A percentile compares a stretch with the other conserved stretches of the same genome.
Conservation (phyloP, 139 green algal genomes). For the Tetradesmus obliquus region DNA sequence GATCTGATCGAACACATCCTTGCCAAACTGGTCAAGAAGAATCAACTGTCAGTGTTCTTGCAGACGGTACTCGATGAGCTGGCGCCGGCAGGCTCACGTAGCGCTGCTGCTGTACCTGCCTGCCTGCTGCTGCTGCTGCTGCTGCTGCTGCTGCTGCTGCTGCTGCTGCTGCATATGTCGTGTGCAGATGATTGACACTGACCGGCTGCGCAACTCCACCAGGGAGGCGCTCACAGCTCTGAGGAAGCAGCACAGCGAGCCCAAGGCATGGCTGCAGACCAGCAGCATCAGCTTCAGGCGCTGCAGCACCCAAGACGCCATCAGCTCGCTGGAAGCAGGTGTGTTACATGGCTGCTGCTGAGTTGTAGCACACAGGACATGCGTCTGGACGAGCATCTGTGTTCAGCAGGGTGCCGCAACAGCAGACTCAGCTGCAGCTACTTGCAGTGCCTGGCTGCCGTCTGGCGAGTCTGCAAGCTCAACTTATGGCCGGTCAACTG, state of each 20-base stretch:
- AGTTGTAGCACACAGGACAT: not conserved
- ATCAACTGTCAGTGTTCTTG: not conserved
- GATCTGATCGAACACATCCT: too few species aligned
- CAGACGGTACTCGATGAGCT: not conserved
- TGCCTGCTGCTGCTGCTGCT: too few species aligned
- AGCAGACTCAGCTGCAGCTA: not conserved
- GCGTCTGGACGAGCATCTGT: not conserved
- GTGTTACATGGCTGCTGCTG: not conserved
- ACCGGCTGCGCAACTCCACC: slow-evolving; percentile 28
- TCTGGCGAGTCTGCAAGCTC: not conserved
- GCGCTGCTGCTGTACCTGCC: not conserved
- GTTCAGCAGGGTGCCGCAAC: not conserved
- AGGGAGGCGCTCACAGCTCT: slow-evolving; percentile 40
- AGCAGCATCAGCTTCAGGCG: slow-evolving; percentile 14
- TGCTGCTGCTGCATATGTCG: not conserved
- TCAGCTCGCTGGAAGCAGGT: slow-evolving; percentile 29
- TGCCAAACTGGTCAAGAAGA: not conserved
- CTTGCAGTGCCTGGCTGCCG: not conserved
- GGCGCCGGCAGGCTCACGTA: not conserved
- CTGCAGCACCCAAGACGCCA: not conserved
- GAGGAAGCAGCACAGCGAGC: slow-evolving; percentile 8
- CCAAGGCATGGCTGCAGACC: slow-evolving; percentile 34
- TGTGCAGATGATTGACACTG: slow-evolving; percentile 33
- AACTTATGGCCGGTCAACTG: not conserved
- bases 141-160: not conserved